Base-by-base conservation (phyloP, 208 protist species). In the Leishmania lainsoni region DNA sequence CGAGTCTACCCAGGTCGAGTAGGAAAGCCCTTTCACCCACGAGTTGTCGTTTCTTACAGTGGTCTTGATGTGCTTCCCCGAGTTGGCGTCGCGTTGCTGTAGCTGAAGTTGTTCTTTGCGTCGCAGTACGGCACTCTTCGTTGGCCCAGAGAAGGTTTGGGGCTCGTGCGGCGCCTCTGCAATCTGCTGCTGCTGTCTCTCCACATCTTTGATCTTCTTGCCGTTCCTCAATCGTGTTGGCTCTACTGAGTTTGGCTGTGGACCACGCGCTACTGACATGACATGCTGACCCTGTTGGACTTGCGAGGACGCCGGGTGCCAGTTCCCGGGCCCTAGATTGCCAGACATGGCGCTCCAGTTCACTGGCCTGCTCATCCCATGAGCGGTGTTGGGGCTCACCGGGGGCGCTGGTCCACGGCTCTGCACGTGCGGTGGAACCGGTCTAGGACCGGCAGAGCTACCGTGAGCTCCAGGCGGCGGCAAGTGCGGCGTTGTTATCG, bases 41-140 rank as follows among this genome's bases (percentile, higher is more conserved):
- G 80, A 81, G 16, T 83, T 68, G 42, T 91, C 87, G 78, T 84
- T 87, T 42, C 83, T 85, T n/a, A 87, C 87, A 5, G 87, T 91
- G 4, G 82, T 86, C 77, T 85, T 84, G 66, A 91, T 89, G 8
- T 65, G 74, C 48, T 72, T 52, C 73, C 75, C 72, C 42, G 79
- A 42, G 39, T 81, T 48, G 75, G 35, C 35, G n/a, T 35, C 26
- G 78, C 56, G 16, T 72, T 42, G 3, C 45, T 63, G 51, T 14
- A 10, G 70, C 42, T 71, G 42, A 0, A 45, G 61, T 29, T 83
- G 51, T 39, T 45, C 29, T 66, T 77, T 56, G 39, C 58, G 65
- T 65, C 75, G 20, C 35, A 1, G 8, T 58, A 75, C 39, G 6
- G 51, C 81, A 17, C 72, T 63, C 52, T 85, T 85, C 35, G 69